phyloP scores from a whole-genome alignment of 768 basidiomycete species.

The Galerina sulciceps region DNA sequence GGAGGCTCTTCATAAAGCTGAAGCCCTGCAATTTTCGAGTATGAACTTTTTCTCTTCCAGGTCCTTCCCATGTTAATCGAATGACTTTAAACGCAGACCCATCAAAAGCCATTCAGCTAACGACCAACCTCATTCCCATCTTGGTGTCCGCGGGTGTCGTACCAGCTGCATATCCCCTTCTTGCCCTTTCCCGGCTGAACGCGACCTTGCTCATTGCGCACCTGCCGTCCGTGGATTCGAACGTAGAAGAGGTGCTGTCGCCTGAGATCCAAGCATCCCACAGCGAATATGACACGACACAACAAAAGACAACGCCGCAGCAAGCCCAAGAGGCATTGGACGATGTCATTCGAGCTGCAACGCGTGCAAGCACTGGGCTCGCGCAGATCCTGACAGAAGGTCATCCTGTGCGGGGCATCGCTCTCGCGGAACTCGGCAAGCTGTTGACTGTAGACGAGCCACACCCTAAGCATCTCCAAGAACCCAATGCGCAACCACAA shows the following conservation, averaged over 20 bases:
- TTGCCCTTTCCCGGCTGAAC: slow-evolving; percentile 74
- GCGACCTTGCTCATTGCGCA: slow-evolving; percentile 66
- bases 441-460: slow-evolving; percentile 81
- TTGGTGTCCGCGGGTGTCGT: slow-evolving; percentile 62
- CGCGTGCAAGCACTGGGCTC: slow-evolving; percentile 58
- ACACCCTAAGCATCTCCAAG: slow-evolving; percentile 31
- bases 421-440: slow-evolving; percentile 81
- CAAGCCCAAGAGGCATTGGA: slow-evolving; percentile 61
- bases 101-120: slow-evolving; percentile 58
- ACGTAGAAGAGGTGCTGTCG: slow-evolving; percentile 28
- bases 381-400: slow-evolving; percentile 56
- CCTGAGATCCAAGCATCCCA: slow-evolving; percentile 22
- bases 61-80: background rate
- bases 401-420: slow-evolving; percentile 80
- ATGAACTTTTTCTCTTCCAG: slow-evolving; percentile 8
- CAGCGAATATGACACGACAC: background rate
- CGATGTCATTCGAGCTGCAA: slow-evolving; percentile 61
- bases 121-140: slow-evolving; percentile 68
- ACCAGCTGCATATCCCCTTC: slow-evolving; percentile 76
- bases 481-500: background rate
- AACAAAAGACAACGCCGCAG: slow-evolving; percentile 3
- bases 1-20: slow-evolving; percentile 78
- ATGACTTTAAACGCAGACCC: slow-evolving; percentile 47
- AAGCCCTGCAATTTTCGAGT: slow-evolving; percentile 64
- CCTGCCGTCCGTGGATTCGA: slow-evolving; percentile 31